These are phyloP conservation scores for Debaryomyces psychrophilus DNA, from an alignment of 1,139 yeast species.

Conservation along the genomic window DNA sequence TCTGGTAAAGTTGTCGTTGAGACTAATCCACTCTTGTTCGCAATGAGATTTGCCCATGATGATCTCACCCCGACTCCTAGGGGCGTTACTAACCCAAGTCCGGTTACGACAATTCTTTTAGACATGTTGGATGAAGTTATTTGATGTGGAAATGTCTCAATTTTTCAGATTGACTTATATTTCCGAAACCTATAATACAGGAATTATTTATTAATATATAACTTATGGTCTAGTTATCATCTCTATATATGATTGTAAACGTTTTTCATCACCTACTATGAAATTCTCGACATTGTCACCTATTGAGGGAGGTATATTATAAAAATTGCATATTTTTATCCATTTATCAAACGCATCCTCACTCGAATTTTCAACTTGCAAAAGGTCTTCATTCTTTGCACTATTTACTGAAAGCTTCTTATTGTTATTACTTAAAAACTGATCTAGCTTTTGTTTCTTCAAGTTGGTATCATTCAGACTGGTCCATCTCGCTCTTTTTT, in stretches of 20 bases:
- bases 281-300: conserved; percentile 39
- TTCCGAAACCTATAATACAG: not conserved
- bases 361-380: not conserved
- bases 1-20: conserved; percentile 54
- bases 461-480: conserved; percentile 25
- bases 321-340: conserved; percentile 29
- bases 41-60: conserved; percentile 57
- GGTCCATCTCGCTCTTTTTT: conserved; percentile 26
- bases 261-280: conserved; percentile 47
- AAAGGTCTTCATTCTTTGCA: not conserved
- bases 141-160: not conserved
- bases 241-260: conserved; percentile 33
- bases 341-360: conserved; percentile 30
- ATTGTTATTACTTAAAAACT: conserved; percentile 19
- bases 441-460: conserved; percentile 30
- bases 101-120: conserved; percentile 84
- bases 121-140: conserved; percentile 17
- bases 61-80: conserved; percentile 68
- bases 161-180: not conserved
- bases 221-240: not conserved
- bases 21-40: conserved; percentile 57
- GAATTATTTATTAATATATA: not conserved
- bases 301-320: conserved; percentile 25
- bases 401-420: not conserved
- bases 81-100: conserved; percentile 85